Conservation (phyloP, 1,139 yeast genomes). For the Diutina mesorugosa region DNA sequence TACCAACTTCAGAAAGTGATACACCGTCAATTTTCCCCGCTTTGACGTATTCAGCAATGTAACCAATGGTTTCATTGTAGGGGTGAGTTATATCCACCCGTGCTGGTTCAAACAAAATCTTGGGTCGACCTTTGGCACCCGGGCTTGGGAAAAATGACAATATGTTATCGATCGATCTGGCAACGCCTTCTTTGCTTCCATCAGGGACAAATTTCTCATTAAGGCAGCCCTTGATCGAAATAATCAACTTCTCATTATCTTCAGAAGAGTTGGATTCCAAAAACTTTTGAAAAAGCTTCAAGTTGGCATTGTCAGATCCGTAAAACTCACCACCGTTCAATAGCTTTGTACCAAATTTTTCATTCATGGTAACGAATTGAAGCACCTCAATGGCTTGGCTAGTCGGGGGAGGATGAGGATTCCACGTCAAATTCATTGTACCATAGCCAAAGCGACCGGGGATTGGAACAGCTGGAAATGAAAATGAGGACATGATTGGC, state of each 20-base stretch:
- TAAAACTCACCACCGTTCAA: conserved; percentile 75
- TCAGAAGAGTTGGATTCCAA: conserved; percentile 32
- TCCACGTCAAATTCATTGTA: conserved; percentile 53
- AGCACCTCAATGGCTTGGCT: conserved; percentile 35
- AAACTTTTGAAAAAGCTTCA: conserved; percentile 43
- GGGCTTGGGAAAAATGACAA: conserved; percentile 32
- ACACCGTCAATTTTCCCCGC: conserved; percentile 51
- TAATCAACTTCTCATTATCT: conserved; percentile 10
- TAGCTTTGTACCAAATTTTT: conserved; percentile 33
- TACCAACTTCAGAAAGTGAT: conserved; percentile 60
- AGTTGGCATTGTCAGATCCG: conserved; percentile 35
- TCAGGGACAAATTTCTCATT: conserved; percentile 27
- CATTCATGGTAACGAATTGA: conserved; percentile 11
- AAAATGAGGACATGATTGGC: not conserved
- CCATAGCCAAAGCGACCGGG: conserved; percentile 39
- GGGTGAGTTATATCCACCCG: conserved; percentile 46
- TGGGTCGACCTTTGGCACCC: conserved; percentile 12
- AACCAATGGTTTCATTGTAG: conserved; percentile 34
- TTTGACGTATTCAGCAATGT: conserved; percentile 38
- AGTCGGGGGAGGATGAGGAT: conserved; percentile 27
- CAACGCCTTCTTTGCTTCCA: conserved; percentile 35
- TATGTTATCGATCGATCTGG: conserved; percentile 37
- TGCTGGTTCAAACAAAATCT: conserved; percentile 54
- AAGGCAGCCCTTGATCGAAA: conserved; percentile 60
- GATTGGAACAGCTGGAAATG: conserved; percentile 1